Evolutionary conservation across 2,329 filamentous ascomycete genomes (phyloP).

Genomic region (Aspergillus sp.): DNA sequence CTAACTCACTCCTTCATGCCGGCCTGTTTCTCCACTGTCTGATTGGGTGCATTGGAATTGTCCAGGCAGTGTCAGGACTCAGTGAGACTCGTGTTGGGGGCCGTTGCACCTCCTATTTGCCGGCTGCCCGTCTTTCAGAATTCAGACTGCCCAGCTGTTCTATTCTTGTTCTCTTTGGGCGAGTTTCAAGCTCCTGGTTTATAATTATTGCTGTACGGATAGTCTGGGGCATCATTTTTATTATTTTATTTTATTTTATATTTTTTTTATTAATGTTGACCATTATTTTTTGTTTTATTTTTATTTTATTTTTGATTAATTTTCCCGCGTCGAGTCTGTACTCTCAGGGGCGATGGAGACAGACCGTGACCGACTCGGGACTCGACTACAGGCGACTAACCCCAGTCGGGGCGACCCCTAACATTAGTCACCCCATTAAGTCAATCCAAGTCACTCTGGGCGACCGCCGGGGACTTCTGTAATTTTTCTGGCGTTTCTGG

Average conservation of each 20-base stretch:
- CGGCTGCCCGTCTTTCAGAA: neutral
- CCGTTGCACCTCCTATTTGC: slow-evolving; percentile 1
- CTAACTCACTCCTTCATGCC: neutral
- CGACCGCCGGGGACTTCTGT: neutral
- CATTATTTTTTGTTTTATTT: too few species aligned
- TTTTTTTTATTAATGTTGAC: neutral
- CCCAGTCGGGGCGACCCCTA: neutral
- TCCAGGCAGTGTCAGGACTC: neutral
- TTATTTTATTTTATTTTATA: neutral
- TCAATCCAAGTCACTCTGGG: neutral
- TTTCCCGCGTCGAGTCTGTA: neutral
- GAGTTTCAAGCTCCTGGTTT: neutral
- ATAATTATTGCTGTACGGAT: neutral
- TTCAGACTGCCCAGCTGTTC: neutral
- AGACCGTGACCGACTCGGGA: slow-evolving; percentile 3
- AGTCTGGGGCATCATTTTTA: neutral
- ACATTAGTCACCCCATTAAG: neutral
- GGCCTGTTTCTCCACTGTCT: neutral
- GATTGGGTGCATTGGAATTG: slow-evolving; percentile 9
- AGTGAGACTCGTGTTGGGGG: neutral
- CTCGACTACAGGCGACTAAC: slow-evolving; percentile 1
- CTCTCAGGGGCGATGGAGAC: neutral
- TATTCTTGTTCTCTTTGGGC: neutral
- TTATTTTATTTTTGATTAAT: neutral
- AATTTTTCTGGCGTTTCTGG: neutral